phyloP scores from a whole-genome alignment of 2,329 filamentous ascomycete genomes.

The Neopestalotiopsis sp. region DNA sequence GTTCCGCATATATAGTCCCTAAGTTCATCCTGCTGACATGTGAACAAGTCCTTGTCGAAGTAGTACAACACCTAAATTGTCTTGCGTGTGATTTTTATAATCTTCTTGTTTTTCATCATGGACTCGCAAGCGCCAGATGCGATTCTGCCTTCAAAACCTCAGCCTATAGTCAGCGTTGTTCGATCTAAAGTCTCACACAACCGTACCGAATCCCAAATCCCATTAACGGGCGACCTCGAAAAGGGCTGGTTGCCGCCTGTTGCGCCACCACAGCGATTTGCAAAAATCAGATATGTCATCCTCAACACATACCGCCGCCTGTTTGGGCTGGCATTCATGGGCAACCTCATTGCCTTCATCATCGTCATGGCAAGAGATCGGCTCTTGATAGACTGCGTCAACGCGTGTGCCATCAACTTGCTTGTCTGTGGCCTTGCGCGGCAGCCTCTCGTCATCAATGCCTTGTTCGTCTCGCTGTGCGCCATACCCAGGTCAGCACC shows the following conservation, averaged over 20 bases:
- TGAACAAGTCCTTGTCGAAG: neutral
- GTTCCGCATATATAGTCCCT: neutral
- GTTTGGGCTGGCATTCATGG: slow-evolving; percentile 4
- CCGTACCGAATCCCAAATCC: neutral
- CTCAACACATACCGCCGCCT: slow-evolving; percentile 14
- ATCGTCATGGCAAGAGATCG: slow-evolving; percentile 7
- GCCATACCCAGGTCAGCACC: slow-evolving; percentile 52
- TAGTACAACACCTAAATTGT: neutral
- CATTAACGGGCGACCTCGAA: slow-evolving; percentile 3
- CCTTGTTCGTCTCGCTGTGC: slow-evolving; percentile 52
- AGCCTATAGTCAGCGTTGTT: neutral
- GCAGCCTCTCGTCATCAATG: slow-evolving; percentile 60
- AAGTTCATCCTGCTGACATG: neutral
- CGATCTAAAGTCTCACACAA: neutral
- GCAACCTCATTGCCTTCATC: slow-evolving; percentile 12
- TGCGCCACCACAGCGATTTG: neutral
- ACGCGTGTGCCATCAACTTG: slow-evolving; percentile 55
- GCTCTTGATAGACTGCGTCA: slow-evolving; percentile 20
- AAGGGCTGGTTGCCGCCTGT: neutral
- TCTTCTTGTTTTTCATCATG: neutral
- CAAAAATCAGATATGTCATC: slow-evolving; percentile 5
- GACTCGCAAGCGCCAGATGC: neutral
- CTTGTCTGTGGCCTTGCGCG: slow-evolving; percentile 55
- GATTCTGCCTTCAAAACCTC: neutral
- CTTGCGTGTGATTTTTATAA: too few relatives aligned